Evolutionary conservation across 2,329 filamentous ascomycete species (phyloP).

Genomic region (Xylaria sp.): DNA sequence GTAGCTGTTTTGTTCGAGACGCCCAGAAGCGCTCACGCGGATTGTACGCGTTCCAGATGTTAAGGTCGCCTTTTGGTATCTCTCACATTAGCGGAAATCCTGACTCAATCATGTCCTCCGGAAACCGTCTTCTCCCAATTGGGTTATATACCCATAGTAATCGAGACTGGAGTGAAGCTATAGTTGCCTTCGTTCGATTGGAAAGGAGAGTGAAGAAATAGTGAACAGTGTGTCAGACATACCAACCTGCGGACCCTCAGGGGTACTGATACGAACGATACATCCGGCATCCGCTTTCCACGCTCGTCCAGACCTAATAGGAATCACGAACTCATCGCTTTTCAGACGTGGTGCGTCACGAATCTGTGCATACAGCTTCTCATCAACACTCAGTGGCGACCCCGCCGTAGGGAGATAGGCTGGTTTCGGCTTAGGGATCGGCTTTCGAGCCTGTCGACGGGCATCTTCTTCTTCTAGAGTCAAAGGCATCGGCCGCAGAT

Average conservation of each 20-base stretch:
- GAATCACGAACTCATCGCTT: conserved; percentile 68
- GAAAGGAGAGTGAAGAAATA: neutral
- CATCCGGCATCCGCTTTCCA: conserved; percentile 76
- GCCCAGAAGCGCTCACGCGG: conserved; percentile 87
- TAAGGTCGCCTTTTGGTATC: conserved; percentile 71
- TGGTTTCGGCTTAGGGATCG: conserved; percentile 60
- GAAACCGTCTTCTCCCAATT: neutral
- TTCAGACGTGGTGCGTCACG: conserved; percentile 58
- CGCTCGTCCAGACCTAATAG: conserved; percentile 78
- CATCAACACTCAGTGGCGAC: conserved; percentile 58
- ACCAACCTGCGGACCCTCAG: conserved; percentile 80
- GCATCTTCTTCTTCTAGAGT: conserved; percentile 44
- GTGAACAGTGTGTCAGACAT: conserved; percentile 39
- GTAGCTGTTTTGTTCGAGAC: conserved; percentile 79
- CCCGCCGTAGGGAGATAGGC: conserved; percentile 59
- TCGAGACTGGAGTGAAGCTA: neutral
- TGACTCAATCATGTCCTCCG: neutral
- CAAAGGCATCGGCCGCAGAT: conserved; percentile 36
- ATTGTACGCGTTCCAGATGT: conserved; percentile 82
- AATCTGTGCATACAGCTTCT: conserved; percentile 69
- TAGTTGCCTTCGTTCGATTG: neutral
- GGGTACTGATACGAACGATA: conserved; percentile 79
- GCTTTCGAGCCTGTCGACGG: conserved; percentile 56
- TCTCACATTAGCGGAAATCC: conserved; percentile 12
- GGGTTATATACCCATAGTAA: neutral